These are phyloP conservation scores for Mallotus nudiflorus DNA, from an alignment of 345 rosid genomes.

Conservation along the genomic window DNA sequence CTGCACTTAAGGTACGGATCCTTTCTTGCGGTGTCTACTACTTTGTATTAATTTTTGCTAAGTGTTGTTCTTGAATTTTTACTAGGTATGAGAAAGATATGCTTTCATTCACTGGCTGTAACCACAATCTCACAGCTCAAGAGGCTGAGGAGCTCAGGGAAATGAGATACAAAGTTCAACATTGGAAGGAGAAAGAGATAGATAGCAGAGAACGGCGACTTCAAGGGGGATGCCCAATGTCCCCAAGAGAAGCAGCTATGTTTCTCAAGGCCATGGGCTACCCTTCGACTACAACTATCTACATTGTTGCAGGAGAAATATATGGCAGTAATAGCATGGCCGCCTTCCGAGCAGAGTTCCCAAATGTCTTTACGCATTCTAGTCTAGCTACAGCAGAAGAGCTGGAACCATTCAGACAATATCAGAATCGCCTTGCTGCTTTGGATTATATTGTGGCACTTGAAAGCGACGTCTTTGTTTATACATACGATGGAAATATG, in stretches of 20 bases:
- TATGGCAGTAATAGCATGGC: slow-evolving; percentile 82
- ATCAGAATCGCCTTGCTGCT: slow-evolving; percentile 93
- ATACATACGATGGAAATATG: slow-evolving; percentile 96
- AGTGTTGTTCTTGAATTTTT: not conserved
- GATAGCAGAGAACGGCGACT: slow-evolving; percentile 62
- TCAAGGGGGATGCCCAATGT: slow-evolving; percentile 96
- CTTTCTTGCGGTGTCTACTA: slow-evolving; percentile 1
- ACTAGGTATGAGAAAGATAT: slow-evolving; percentile 96
- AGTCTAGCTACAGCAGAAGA: slow-evolving; percentile 81
- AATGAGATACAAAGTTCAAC: slow-evolving; percentile 79
- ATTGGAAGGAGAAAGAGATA: slow-evolving; percentile 99
- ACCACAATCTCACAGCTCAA: slow-evolving; percentile 69
- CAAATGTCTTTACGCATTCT: slow-evolving; percentile 78
- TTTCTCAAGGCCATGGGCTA: slow-evolving; percentile 97
- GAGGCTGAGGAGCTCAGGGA: slow-evolving; percentile 75
- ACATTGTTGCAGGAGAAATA: slow-evolving; percentile 90
- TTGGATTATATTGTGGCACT: slow-evolving; percentile 87
- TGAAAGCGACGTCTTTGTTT: slow-evolving; percentile 89
- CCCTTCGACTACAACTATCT: slow-evolving; percentile 76
- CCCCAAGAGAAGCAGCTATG: slow-evolving; percentile 94
- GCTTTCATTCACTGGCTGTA: slow-evolving; percentile 99
- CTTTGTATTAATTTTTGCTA: not conserved
- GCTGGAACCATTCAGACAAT: slow-evolving; percentile 63
- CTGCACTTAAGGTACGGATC: slow-evolving; percentile 72
- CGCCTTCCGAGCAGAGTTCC: slow-evolving; percentile 70